Percentiles rank a stretch among this genome's conserved stretches.
Conservation (phyloP, 768 basidiomycete species). For the Trametes sanguinea region DNA sequence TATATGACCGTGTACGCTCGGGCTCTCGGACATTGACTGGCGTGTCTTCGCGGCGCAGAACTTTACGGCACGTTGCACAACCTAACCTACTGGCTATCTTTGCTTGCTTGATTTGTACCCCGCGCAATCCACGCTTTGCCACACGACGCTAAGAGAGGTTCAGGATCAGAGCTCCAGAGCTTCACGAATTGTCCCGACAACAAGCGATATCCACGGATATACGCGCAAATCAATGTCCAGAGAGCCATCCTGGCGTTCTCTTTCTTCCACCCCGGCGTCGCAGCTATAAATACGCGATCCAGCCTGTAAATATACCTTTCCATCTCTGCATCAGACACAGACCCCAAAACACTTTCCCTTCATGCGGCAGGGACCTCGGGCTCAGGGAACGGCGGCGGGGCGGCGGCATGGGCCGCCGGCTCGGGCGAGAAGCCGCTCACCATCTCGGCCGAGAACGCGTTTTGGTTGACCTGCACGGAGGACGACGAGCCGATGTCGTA, state of each 20-base stretch:
- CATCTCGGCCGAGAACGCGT: conserved; percentile 23
- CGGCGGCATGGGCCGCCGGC: conserved; percentile 10
- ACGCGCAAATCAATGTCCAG: neutral
- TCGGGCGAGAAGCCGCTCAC: conserved; percentile 18
- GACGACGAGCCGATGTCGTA: conserved; percentile 23
- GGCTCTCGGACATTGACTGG: neutral
- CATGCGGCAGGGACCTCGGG: conserved; percentile 32
- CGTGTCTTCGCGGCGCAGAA: neutral
- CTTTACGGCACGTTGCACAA: conserved; percentile 2
- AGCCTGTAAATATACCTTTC: too few species aligned
- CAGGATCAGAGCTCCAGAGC: too few species aligned
- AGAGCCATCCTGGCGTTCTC: neutral
- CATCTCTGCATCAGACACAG: neutral
- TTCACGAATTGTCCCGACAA: too few species aligned
- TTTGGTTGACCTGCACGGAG: conserved; percentile 20
- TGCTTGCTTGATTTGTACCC: neutral
- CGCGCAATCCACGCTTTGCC: too few species aligned
- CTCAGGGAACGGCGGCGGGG: conserved; percentile 42
- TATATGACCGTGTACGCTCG: neutral
- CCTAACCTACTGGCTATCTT: conserved; percentile 4
- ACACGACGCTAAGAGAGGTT: too few species aligned
- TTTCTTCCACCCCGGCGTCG: neutral
- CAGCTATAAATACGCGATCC: conserved; percentile 6
- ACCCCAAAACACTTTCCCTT: neutral
- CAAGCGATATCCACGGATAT: too few species aligned